phyloP scores from a whole-genome alignment of 495 filamentous ascomycete species.

The Aspergillus diversus region DNA sequence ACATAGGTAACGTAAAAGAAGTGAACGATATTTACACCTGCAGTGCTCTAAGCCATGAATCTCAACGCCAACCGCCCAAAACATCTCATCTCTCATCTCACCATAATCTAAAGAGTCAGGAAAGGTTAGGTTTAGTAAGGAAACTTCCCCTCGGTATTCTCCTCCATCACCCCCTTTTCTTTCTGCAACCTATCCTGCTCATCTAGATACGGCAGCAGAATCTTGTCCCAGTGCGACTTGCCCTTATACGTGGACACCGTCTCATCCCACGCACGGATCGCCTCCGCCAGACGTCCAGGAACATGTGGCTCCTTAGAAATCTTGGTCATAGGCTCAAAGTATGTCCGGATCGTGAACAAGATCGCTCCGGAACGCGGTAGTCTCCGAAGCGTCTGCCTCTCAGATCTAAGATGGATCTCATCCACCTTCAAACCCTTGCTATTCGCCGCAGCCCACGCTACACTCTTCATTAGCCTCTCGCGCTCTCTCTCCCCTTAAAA shows the following conservation, averaged over 20 bases:
- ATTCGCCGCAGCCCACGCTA: not conserved
- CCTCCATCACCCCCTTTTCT: slow-evolving; percentile 43
- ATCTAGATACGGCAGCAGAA: slow-evolving; percentile 74
- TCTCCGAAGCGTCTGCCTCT: not conserved
- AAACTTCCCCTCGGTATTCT: slow-evolving; percentile 10
- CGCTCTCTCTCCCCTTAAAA: no score
- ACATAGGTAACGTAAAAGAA: no score
- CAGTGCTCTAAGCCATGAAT: no score
- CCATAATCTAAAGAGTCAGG: no score
- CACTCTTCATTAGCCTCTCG: slow-evolving; percentile 33
- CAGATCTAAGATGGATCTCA: not conserved
- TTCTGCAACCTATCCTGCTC: slow-evolving; percentile 68
- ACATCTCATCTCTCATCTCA: not conserved
- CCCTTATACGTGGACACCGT: slow-evolving; percentile 77
- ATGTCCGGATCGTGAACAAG: slow-evolving; percentile 70
- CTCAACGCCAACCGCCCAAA: no score
- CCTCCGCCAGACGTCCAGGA: slow-evolving; percentile 65
- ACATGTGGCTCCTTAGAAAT: slow-evolving; percentile 63
- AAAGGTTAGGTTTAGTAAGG: not conserved
- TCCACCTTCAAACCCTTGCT: not conserved
- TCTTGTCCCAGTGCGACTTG: slow-evolving; percentile 66
- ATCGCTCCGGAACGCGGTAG: slow-evolving; percentile 33
- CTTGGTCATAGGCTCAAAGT: slow-evolving; percentile 63
- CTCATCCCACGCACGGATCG: slow-evolving; percentile 73
- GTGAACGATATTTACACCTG: no score